Evolutionary conservation across 176 grass and related monocot species (phyloP).

Genomic region (Oropetium thomaeum): DNA sequence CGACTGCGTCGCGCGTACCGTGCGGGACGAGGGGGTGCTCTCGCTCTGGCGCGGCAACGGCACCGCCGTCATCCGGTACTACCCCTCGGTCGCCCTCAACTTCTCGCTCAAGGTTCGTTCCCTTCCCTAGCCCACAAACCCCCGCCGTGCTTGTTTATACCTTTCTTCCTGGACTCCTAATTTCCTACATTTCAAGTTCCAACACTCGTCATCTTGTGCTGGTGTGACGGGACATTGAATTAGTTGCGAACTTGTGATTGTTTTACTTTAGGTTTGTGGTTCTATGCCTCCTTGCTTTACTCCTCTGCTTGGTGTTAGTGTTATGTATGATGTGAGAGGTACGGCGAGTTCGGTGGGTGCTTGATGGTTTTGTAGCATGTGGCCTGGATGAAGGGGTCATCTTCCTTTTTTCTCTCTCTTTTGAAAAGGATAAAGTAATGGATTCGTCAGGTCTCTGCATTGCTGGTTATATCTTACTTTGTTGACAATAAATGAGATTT

Average conservation of each 20-base stretch:
- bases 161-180: neutral
- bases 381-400: neutral
- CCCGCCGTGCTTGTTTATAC: neutral
- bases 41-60: conserved; percentile 98
- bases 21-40: conserved; percentile 77
- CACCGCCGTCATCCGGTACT: conserved; percentile 89
- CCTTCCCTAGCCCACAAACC: neutral
- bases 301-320: neutral
- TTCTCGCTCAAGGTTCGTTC: conserved; percentile 92
- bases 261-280: conserved; percentile 7
- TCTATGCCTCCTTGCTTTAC: neutral
- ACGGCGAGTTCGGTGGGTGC: neutral
- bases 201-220: neutral
- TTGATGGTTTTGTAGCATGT: neutral
- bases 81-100: conserved; percentile 99
- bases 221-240: neutral
- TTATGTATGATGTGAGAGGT: neutral
- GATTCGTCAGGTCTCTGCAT: conserved; percentile 8
- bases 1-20: conserved; percentile 89
- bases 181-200: conserved; percentile 17
- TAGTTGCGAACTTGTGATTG: neutral
- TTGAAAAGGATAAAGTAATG: neutral
- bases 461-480: conserved; percentile 2
- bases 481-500: conserved; percentile 11
- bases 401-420: neutral